These are phyloP conservation scores for Colletotrichum echinochloae DNA, from an alignment of 2,329 filamentous ascomycete species.

Conservation along the genomic window DNA sequence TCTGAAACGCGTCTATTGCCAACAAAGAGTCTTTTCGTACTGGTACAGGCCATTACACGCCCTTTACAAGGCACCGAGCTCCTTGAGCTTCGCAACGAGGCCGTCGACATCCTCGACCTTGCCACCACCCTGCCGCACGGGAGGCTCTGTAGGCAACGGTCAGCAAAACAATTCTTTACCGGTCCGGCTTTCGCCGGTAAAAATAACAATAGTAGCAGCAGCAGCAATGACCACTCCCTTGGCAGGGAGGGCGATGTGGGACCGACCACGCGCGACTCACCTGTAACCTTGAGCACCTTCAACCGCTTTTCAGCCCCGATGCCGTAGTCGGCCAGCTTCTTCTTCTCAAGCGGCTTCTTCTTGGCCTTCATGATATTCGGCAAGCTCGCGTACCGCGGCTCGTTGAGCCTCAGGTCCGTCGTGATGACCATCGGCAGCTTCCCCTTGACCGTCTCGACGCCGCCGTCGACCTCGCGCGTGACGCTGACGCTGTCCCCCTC, in stretches of 20 bases:
- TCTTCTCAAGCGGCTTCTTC: conserved; percentile 99
- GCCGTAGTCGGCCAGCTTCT: conserved; percentile 84
- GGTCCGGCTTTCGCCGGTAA: not conserved
- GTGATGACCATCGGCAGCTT: conserved; percentile 94
- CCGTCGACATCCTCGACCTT: conserved; percentile 98
- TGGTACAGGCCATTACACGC: conserved; percentile 18
- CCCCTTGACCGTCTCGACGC: conserved; percentile 87
- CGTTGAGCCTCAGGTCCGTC: conserved; percentile 93
- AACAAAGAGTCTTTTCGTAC: conserved; percentile 23
- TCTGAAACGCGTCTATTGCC: conserved; percentile 33
- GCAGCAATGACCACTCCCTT: not conserved
- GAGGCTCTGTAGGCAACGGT: conserved; percentile 73
- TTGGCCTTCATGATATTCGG: conserved; percentile 99
- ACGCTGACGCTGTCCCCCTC: conserved; percentile 79
- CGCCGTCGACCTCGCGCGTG: conserved; percentile 93
- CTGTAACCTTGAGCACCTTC: conserved; percentile 90
- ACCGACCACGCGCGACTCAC: conserved; percentile 59
- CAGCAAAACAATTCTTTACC: conserved; percentile 3
- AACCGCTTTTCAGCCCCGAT: conserved; percentile 80
- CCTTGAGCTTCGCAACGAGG: conserved; percentile 94
- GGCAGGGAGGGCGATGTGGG: not conserved
- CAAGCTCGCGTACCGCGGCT: conserved; percentile 93
- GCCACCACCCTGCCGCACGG: conserved; percentile 87
- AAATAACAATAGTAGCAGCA: not conserved
- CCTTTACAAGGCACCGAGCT: conserved; percentile 85